Base-by-base conservation (phyloP, 805 yeast genomes). In the Lachancea dasiensis region DNA sequence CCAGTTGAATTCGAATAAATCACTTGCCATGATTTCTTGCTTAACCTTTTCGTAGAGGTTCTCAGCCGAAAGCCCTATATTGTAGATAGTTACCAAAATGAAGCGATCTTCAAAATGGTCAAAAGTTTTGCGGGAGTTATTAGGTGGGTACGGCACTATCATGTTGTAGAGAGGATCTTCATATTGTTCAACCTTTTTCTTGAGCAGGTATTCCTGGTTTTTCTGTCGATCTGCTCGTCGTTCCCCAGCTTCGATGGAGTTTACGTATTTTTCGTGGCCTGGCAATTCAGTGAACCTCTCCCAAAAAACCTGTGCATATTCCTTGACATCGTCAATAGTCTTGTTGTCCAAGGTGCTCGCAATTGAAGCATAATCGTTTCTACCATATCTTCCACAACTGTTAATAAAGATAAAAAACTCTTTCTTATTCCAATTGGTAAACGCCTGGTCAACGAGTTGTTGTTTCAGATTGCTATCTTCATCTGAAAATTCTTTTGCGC, bases 241-340 rank as follows among this genome's bases (percentile, higher is more conserved):
- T 50, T 81, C 89, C 45, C 86, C 85, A 30, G 74, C 62, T 50
- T 81, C 87, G 44, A 84, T 81, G 44, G 79, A 86, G n/a, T 73
- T 56, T 23, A 82, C 52, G 52, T 82, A 81, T 54, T 80, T 81
- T 40, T 80, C 86, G 58, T 73, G 69, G 0, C 90, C 89, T 21
- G 79, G 85, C 20, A 84, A 72, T 43, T 73, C 75, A 16, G 58
- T 56, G 50, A 71, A 76, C 23, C 76, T 65, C 25, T 63, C 52
- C 92, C 92, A 84, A 48, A 84, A 84, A 2, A 64, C 73, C 31
- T 67, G 63, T 30, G 77, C 68, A 53, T 83, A 84, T 19, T 60
- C 53, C 41, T 68, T 68, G 3, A 84, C 79, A 31, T 82, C 90
- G 15, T 73, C 79, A 0, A 56, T 54, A 0, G 74, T 64, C 48